phyloP scores from a whole-genome alignment of 2,329 filamentous ascomycete genomes.

The Zarea fungicola region DNA sequence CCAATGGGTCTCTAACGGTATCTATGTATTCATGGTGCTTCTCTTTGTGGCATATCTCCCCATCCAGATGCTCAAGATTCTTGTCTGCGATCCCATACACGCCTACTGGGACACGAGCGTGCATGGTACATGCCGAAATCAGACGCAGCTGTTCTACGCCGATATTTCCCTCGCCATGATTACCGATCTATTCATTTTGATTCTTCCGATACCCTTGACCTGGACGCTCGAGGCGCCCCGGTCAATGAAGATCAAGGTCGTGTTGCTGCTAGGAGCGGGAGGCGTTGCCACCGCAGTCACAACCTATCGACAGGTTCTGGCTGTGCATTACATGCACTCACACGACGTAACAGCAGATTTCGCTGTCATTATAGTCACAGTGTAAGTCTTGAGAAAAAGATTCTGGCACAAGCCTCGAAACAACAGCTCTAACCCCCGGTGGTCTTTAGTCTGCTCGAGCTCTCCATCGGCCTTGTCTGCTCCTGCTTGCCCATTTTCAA shows the following conservation, averaged over 20 bases:
- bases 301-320: constrained; percentile 22
- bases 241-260: constrained; percentile 29
- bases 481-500: constrained; percentile 17
- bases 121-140: constrained; percentile 24
- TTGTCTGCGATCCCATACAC: constrained; percentile 47
- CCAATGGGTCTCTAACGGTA: constrained; percentile 19
- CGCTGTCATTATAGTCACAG: constrained; percentile 13
- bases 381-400: background rate
- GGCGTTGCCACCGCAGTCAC: constrained; percentile 26
- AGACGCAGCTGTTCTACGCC: constrained; percentile 27
- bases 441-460: constrained; percentile 13
- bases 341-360: constrained; percentile 23
- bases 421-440: background rate
- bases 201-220: constrained; percentile 28
- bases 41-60: constrained; percentile 24
- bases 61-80: constrained; percentile 28
- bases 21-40: constrained; percentile 24
- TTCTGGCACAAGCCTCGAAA: background rate
- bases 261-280: constrained; percentile 25
- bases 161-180: constrained; percentile 28
- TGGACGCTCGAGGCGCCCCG: constrained; percentile 24
- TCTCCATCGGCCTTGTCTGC: constrained; percentile 18
- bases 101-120: constrained; percentile 21
- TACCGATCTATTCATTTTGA: constrained; percentile 29
- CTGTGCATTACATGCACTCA: constrained; percentile 19